Conservation (phyloP, 352 stramenopile genomes). For the Aphanomyces euteiches region DNA sequence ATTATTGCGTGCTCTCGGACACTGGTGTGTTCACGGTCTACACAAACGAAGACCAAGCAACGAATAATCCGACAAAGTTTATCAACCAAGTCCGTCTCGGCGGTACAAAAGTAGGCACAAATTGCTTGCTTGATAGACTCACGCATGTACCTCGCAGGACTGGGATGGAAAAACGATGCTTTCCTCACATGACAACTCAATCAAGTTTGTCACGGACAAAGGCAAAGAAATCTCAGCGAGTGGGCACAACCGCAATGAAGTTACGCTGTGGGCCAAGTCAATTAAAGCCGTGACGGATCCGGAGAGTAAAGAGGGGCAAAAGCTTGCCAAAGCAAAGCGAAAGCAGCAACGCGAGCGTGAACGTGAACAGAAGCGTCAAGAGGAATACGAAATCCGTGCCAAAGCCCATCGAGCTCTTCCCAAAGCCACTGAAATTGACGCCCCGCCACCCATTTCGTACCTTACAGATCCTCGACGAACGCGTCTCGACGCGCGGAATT, state of each 20-base stretch:
- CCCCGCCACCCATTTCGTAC: slow-evolving; percentile 27
- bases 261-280: slow-evolving; percentile 29
- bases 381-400: slow-evolving; percentile 24
- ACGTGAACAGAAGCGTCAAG: slow-evolving; percentile 22
- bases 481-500: slow-evolving; percentile 28
- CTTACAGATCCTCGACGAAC: slow-evolving; percentile 28
- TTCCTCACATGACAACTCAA: slow-evolving; percentile 22
- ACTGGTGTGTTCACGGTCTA: slow-evolving; percentile 26
- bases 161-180: slow-evolving; percentile 30
- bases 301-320: slow-evolving; percentile 26
- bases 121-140: neutral
- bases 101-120: slow-evolving; percentile 15
- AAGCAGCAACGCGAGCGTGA: slow-evolving; percentile 21
- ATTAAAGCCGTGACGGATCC: slow-evolving; percentile 26
- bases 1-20: slow-evolving; percentile 26
- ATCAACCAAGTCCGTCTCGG: slow-evolving; percentile 16
- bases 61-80: neutral
- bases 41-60: slow-evolving; percentile 3
- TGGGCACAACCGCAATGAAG: slow-evolving; percentile 28
- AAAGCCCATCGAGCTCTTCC: slow-evolving; percentile 21
- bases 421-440: neutral
- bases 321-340: slow-evolving; percentile 26
- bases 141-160: neutral
- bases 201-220: slow-evolving; percentile 29
- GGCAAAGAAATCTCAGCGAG: slow-evolving; percentile 16